phyloP scores from a whole-genome alignment of 2,329 filamentous ascomycete species.

The Dactylellina parvicollis region DNA sequence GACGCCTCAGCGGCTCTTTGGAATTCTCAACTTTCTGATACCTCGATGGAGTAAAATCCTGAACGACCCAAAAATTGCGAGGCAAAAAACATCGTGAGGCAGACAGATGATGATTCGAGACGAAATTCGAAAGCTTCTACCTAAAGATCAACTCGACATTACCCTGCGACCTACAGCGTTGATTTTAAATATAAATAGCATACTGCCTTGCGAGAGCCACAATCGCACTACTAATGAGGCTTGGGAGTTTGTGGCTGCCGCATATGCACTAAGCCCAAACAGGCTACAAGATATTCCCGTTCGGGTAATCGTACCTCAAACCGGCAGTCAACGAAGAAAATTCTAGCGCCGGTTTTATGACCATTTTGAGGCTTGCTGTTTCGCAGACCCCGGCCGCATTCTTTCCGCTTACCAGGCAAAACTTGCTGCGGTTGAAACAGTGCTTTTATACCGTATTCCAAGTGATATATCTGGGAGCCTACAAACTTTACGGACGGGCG shows the following conservation, averaged over 20 bases:
- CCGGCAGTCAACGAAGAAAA: background rate
- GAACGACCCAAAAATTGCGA: background rate
- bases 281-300: slow-evolving; percentile 10
- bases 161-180: background rate
- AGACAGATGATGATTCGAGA: background rate
- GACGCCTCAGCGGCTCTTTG: slow-evolving; percentile 23
- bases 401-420: background rate
- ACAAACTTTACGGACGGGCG: background rate
- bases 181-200: slow-evolving; percentile 22
- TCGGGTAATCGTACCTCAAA: background rate
- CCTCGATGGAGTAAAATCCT: background rate
- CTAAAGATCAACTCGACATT: background rate
- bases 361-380: slow-evolving; percentile 2
- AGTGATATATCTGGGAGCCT: background rate
- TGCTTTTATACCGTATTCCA: background rate
- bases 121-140: too few species aligned
- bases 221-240: slow-evolving; percentile 8
- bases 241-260: slow-evolving; percentile 22
- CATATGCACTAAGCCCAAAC: slow-evolving; percentile 16
- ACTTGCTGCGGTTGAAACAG: slow-evolving; percentile 11
- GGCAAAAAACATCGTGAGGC: background rate
- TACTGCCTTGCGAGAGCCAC: background rate
- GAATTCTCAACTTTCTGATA: background rate
- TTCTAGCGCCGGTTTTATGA: slow-evolving; percentile 16
- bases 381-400: background rate